Evolutionary conservation across 495 filamentous ascomycete species (phyloP).

Genomic region (Opeltia flavorubescens): DNA sequence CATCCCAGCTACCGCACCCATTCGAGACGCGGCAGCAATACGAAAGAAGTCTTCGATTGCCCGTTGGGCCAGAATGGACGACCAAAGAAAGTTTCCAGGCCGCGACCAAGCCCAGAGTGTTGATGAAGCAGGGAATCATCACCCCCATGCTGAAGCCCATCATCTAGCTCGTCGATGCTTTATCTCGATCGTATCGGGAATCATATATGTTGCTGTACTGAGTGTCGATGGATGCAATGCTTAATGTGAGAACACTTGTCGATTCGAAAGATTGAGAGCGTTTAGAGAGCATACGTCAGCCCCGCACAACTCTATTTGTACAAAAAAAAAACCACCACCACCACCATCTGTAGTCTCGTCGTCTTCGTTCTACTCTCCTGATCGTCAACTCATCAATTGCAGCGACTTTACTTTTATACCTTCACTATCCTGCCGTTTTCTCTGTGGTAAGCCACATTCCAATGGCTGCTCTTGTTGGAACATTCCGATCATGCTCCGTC

Average conservation of each 20-base stretch:
- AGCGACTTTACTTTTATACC: too few relatives aligned
- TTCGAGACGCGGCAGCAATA: slow-evolving; percentile 83
- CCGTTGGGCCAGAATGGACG: slow-evolving; percentile 85
- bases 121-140: slow-evolving; percentile 88
- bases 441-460: neutral
- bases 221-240: too few relatives aligned
- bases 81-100: slow-evolving; percentile 89
- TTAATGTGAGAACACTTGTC: too few relatives aligned
- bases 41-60: slow-evolving; percentile 72
- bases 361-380: too few relatives aligned
- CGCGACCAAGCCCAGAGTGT: slow-evolving; percentile 76
- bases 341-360: too few relatives aligned
- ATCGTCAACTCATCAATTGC: too few relatives aligned
- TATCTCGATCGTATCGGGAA: neutral
- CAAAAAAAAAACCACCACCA: too few relatives aligned
- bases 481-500: slow-evolving; percentile 1
- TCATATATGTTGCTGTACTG: neutral
- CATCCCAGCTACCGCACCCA: slow-evolving; percentile 64
- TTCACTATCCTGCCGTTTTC: too few relatives aligned
- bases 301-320: too few relatives aligned
- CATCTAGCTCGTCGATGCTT: slow-evolving; percentile 22
- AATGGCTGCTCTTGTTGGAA: neutral
- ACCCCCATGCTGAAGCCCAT: slow-evolving; percentile 72
- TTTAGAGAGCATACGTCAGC: too few relatives aligned
- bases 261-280: too few relatives aligned